A percentile compares a stretch with the other conserved stretches of the same genome.
Evolutionary conservation across 2,329 filamentous ascomycete species (phyloP).

Genomic region (Botrytis paeoniae): DNA sequence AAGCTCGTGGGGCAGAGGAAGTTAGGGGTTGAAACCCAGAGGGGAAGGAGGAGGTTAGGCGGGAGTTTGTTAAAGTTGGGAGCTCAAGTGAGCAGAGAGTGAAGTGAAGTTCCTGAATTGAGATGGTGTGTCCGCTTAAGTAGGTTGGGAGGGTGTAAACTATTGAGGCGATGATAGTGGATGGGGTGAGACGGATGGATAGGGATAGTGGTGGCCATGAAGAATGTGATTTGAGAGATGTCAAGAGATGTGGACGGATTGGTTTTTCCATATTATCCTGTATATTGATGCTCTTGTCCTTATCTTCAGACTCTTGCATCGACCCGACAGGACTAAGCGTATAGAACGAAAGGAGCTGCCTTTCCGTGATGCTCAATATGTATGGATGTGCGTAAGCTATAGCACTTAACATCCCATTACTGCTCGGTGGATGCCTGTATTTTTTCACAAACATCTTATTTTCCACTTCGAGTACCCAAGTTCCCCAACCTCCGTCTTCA

Average conservation of each 20-base stretch:
- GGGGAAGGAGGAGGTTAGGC: conserved; percentile 4
- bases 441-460: conserved; percentile 32
- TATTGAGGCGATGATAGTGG: conserved; percentile 72
- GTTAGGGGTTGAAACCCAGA: neutral
- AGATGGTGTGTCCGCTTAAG: conserved; percentile 79
- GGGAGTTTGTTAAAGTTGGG: conserved; percentile 4
- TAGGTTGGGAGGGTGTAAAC: conserved; percentile 80
- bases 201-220: conserved; percentile 75
- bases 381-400: conserved; percentile 74
- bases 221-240: conserved; percentile 77
- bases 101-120: conserved; percentile 67
- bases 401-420: conserved; percentile 53
- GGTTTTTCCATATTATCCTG: neutral
- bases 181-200: conserved; percentile 68
- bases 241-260: conserved; percentile 52
- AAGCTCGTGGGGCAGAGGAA: neutral
- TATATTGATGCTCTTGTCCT: neutral
- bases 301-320: neutral
- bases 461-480: conserved; percentile 60
- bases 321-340: conserved; percentile 36
- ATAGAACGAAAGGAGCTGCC: conserved; percentile 74
- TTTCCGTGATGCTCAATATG: conserved; percentile 72
- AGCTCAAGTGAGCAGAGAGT: neutral
- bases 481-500: conserved; percentile 64
- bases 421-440: conserved; percentile 32